Evolutionary conservation across 805 yeast genomes (phyloP), one percentile per base, ranked within the genome.

Genomic region (Suhomyces tanzawaensis): DNA sequence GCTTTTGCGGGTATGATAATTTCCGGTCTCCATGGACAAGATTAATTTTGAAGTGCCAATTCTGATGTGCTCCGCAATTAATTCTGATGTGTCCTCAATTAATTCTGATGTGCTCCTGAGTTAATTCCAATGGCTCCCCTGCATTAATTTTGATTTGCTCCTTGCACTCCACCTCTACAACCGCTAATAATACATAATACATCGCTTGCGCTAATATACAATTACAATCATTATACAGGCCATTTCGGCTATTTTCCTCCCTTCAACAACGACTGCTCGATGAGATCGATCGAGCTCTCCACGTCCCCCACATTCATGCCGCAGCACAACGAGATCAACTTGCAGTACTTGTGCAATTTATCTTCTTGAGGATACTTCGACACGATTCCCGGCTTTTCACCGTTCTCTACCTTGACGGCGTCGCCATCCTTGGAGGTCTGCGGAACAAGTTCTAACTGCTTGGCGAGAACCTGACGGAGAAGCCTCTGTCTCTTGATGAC

Each of bases 291-390:
- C n/a, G 67, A 59, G 24, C 51, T 52, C 39, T 69, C 72, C 27
- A 67, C 71, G 31, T 69, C 72, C 24, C 52, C 47, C 37, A 65
- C 45, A 29, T 62, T 48, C 71, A 69, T 64, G 11, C 71, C 74
- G 40, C 73, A 69, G 42, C 73, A 66, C 17, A 62, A 47, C 11
- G 73, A 59, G 6, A 69, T 64, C 39, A 69, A 53, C 41, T 58
- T 58, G 45, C 72, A 64, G 45, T 69, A 69, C 44, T 69, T 69
- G 50, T 56, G 55, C 22, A 67, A 52, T 32, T 55, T 56, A 40
- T 65, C 69, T 27, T 57, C 58, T 5, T 52, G 42, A 3, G 69
- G 58, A 12, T 35, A 35, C 8, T 28, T n/a, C 22, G 38, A 15
- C 2, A 35, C 33, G 6, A 28, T 16, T 3, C 24, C 37, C 28